phyloP scores from a whole-genome alignment of 306 rosid species.

The Senna tora region DNA sequence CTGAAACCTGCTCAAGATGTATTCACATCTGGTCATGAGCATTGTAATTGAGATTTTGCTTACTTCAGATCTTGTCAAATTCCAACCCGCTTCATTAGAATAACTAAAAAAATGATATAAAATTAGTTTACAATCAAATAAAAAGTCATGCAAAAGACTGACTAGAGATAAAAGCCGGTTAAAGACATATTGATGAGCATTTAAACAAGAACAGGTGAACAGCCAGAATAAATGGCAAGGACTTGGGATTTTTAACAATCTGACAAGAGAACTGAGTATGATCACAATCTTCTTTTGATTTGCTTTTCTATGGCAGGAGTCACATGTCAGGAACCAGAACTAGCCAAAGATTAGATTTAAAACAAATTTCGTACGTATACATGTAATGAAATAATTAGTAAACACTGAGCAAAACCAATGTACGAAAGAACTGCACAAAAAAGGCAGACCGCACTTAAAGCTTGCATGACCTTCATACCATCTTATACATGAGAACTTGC shows the following conservation, averaged over 20 bases:
- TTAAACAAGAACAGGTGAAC: neutral
- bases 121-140: constrained; percentile 26
- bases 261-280: too few species aligned
- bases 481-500: constrained; percentile 24
- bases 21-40: constrained; percentile 79
- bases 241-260: neutral
- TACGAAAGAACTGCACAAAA: constrained; percentile 22
- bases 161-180: constrained; percentile 18
- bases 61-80: constrained; percentile 71
- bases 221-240: neutral
- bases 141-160: constrained; percentile 4
- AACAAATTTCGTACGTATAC: neutral
- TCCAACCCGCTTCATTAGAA: constrained; percentile 62
- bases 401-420: constrained; percentile 1
- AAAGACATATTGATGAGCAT: neutral
- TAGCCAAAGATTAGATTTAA: constrained; percentile 1
- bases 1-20: constrained; percentile 75
- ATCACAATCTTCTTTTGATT: neutral
- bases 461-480: constrained; percentile 19
- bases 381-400: neutral
- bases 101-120: constrained; percentile 50
- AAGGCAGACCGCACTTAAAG: constrained; percentile 28
- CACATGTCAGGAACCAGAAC: constrained; percentile 9
- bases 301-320: neutral
- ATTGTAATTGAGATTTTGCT: constrained; percentile 77